Evolutionary conservation across 495 filamentous ascomycete species (phyloP).

Genomic region (Trichodelitschia bisporula): DNA sequence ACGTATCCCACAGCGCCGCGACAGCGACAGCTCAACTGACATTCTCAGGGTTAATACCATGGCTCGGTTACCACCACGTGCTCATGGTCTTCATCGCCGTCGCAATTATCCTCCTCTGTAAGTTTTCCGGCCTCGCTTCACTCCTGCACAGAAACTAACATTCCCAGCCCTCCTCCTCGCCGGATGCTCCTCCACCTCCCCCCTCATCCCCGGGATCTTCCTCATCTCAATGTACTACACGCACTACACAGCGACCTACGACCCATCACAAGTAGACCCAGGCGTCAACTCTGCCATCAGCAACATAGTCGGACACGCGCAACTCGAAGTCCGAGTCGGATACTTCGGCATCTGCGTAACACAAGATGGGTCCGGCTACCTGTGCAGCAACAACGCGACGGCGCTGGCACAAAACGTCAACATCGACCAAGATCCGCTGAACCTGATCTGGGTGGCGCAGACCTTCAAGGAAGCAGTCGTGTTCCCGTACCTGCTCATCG

Average conservation of each 20-base stretch:
- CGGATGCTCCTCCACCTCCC: slow-evolving; percentile 54
- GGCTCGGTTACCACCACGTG: slow-evolving; percentile 96
- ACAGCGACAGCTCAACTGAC: background rate
- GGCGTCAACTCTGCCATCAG: slow-evolving; percentile 50
- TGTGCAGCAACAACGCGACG: slow-evolving; percentile 59
- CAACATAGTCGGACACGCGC: slow-evolving; percentile 43
- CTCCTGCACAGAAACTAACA: slow-evolving; percentile 6
- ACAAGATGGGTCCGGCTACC: slow-evolving; percentile 41
- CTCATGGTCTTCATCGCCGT: slow-evolving; percentile 93
- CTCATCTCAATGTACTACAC: slow-evolving; percentile 54
- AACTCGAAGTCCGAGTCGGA: slow-evolving; percentile 43
- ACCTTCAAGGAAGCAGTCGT: slow-evolving; percentile 67
- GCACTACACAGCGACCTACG: slow-evolving; percentile 35
- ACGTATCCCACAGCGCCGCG: slow-evolving; percentile 1
- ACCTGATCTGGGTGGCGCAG: slow-evolving; percentile 54
- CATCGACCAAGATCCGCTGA: slow-evolving; percentile 52
- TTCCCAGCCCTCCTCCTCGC: slow-evolving; percentile 45
- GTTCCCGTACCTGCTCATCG: slow-evolving; percentile 59
- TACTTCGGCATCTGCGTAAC: slow-evolving; percentile 61
- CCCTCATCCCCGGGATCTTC: slow-evolving; percentile 56
- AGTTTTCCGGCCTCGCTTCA: slow-evolving; percentile 14
- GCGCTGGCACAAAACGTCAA: slow-evolving; percentile 40
- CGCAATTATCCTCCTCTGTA: slow-evolving; percentile 86
- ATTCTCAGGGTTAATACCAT: slow-evolving; percentile 57
- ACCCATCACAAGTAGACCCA: slow-evolving; percentile 61